These are phyloP conservation scores for Alternaria panax DNA, from an alignment of 2,329 filamentous ascomycete genomes.

Conservation along the genomic window DNA sequence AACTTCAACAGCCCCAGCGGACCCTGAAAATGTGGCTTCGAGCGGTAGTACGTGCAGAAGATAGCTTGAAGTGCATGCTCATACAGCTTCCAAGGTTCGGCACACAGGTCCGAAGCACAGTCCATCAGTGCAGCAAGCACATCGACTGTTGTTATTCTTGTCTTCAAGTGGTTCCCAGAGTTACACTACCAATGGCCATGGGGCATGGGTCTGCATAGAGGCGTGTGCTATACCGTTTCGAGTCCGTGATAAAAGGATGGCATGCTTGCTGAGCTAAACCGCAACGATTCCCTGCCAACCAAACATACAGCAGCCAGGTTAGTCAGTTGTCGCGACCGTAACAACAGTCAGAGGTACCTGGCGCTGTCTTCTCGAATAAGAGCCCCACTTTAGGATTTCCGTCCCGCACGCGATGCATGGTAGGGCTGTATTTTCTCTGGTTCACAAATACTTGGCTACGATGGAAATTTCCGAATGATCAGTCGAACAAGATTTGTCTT, in stretches of 20 bases:
- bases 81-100: constrained; percentile 28
- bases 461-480: neutral
- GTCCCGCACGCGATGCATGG: constrained; percentile 13
- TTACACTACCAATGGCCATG: constrained; percentile 27
- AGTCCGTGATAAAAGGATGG: constrained; percentile 45
- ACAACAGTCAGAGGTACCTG: constrained; percentile 15
- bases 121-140: constrained; percentile 34
- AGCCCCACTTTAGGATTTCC: constrained; percentile 19
- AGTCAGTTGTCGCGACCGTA: constrained; percentile 31
- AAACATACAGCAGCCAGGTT: constrained; percentile 26
- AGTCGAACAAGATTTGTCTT: neutral
- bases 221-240: constrained; percentile 33
- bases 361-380: constrained; percentile 12
- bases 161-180: constrained; percentile 39
- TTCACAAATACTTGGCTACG: neutral
- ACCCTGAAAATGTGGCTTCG: constrained; percentile 27
- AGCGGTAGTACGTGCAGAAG: constrained; percentile 35
- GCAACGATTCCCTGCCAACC: constrained; percentile 9
- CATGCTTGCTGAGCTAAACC: constrained; percentile 19
- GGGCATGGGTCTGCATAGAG: constrained; percentile 35
- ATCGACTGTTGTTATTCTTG: constrained; percentile 43
- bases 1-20: constrained; percentile 38
- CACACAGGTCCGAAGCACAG: constrained; percentile 36
- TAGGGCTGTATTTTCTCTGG: constrained; percentile 20
- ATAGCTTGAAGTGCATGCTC: constrained; percentile 25